Conservation (phyloP, 1,139 yeast species). For the Pichia sp. region DNA sequence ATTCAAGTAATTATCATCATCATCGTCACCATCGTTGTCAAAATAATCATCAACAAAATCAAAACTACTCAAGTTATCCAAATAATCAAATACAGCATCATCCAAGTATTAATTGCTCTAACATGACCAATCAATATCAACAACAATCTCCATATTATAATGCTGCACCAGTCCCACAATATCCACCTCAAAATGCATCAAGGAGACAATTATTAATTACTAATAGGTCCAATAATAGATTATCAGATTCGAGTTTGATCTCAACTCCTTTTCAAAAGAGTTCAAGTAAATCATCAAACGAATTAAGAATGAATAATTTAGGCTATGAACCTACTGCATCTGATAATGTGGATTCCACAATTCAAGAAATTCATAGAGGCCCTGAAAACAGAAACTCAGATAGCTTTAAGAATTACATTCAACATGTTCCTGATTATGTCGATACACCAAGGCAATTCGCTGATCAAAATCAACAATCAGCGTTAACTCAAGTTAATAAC, state of each 20-base stretch:
- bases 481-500: not conserved
- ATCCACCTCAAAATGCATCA: slow-evolving; percentile 1
- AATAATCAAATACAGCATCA: not conserved
- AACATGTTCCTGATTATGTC: slow-evolving; percentile 10
- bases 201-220: slow-evolving; percentile 26
- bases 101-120: not conserved
- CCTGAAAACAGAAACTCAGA: slow-evolving; percentile 27
- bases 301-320: slow-evolving; percentile 9
- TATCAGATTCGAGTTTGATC: slow-evolving; percentile 14
- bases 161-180: not conserved
- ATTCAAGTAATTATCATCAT: slow-evolving; percentile 2
- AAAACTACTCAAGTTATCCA: slow-evolving; percentile 6
- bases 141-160: slow-evolving; percentile 1
- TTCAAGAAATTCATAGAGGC: slow-evolving; percentile 30
- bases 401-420: not conserved
- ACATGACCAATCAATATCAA: slow-evolving; percentile 6
- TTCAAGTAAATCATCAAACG: slow-evolving; percentile 4
- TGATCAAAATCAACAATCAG: not conserved
- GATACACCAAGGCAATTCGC: slow-evolving; percentile 6
- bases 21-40: slow-evolving; percentile 4
- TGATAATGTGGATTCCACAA: slow-evolving; percentile 22
- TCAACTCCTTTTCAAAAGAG: slow-evolving; percentile 9
- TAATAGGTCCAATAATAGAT: slow-evolving; percentile 19
- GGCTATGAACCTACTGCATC: slow-evolving; percentile 8
- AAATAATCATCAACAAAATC: slow-evolving; percentile 12